Evolutionary conservation across 2,329 filamentous ascomycete species (phyloP), one percentile per base, ranked within the genome.

Genomic region (Phialophora macrospora): DNA sequence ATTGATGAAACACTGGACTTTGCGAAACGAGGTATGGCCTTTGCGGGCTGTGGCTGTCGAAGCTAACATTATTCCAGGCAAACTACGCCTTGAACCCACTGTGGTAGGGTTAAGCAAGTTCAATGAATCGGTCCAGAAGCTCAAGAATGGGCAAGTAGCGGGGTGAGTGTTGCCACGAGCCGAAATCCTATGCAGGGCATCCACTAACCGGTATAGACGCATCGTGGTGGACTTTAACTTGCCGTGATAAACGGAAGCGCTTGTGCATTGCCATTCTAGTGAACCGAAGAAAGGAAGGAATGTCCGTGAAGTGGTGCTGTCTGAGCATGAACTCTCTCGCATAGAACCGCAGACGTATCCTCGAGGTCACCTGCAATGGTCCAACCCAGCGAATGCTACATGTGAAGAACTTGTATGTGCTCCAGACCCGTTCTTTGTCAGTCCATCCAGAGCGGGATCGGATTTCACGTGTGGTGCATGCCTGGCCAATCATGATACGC

Each of bases 151-250:
- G 24, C 69, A 72, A 59, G 68, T 72, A 34, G 70, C 70, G 20
- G 70, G 69, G 69, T 71, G 69, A 65, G 69, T 65, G 26, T 28
- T 17, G 30, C 28, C 14, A n/a, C 44, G 14, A 46, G 6, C 22
- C 34, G 17, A 44, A 6, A 41, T 9, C 17, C 38, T 22, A 46
- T 20, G n/a, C 17, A 59, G n/a, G 26, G 41, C 20, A 55, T 41
- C 30, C 26, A 44, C 67, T 70, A 51, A 67, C 66, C n/a, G n/a
- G 32, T 17, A 32, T 54, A 71, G 70, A 20, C 68, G 70, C 26
- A 70, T 72, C 26, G 70, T 72, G 28, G 70, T 72, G 48, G 70
- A 72, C 58, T 72, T 72, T 57, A 72, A 72, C 64, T 12, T 69
- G 17, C 67, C 67, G 44, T 69, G 49, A 69, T 32, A 22, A 20